Conservation (phyloP, 345 rosid genomes). For the Brassica juncea region DNA sequence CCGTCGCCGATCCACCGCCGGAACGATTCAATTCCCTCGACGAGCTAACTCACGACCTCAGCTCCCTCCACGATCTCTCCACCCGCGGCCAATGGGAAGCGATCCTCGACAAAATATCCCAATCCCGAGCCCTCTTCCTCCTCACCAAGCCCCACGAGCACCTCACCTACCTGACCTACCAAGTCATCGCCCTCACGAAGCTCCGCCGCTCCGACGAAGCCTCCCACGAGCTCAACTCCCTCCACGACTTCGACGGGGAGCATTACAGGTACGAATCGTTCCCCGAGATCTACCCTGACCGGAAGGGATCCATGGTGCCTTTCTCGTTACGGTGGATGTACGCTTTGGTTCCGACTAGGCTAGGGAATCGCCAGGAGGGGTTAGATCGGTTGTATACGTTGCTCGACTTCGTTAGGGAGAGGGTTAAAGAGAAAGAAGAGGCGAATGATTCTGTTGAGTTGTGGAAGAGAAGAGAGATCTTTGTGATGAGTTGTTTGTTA, state of each 20-base stretch:
- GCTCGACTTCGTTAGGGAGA: conserved; percentile 62
- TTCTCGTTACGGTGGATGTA: conserved; percentile 85
- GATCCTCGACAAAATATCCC: conserved; percentile 68
- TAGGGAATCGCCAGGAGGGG: conserved; percentile 65
- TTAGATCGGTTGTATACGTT: conserved; percentile 74
- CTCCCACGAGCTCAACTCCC: conserved; percentile 65
- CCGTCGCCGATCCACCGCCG: conserved; percentile 49
- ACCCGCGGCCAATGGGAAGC: conserved; percentile 88
- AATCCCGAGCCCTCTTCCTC: conserved; percentile 60
- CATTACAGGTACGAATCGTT: conserved; percentile 74
- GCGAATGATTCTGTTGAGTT: conserved; percentile 43
- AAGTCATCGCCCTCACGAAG: conserved; percentile 72
- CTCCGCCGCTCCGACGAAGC: conserved; percentile 90
- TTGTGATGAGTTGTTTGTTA: conserved; percentile 64
- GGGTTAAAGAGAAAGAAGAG: conserved; percentile 40
- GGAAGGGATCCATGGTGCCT: conserved; percentile 91
- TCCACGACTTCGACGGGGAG: conserved; percentile 73
- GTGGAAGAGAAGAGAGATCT: conserved; percentile 74
- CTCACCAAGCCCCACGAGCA: conserved; percentile 79
- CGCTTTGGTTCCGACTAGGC: conserved; percentile 64
- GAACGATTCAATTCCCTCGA: conserved; percentile 59
- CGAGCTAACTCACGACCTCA: conserved; percentile 74
- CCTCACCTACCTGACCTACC: conserved; percentile 81
- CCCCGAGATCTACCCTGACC: conserved; percentile 64
- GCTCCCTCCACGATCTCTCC: conserved; percentile 82